phyloP scores from a whole-genome alignment of 306 rosid species.

The Vigna nakashimae region DNA sequence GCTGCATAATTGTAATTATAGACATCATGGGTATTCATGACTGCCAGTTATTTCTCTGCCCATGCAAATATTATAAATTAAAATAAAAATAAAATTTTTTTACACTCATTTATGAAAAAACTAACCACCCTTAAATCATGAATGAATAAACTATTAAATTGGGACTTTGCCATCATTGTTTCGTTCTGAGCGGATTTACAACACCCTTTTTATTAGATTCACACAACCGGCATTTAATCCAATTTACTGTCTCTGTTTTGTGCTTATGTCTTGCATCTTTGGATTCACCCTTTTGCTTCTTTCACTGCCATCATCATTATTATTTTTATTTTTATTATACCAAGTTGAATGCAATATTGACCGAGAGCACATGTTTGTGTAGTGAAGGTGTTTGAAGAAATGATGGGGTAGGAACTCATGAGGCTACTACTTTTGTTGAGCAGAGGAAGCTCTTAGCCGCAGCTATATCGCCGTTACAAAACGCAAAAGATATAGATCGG shows the following conservation, averaged over 20 bases:
- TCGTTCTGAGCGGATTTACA: slow-evolving; percentile 73
- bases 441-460: slow-evolving; percentile 18
- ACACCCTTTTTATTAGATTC: slow-evolving; percentile 54
- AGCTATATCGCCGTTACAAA: slow-evolving; percentile 25
- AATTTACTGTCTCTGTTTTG: slow-evolving; percentile 56
- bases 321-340: neutral
- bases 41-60: slow-evolving; percentile 66
- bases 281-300: slow-evolving; percentile 26
- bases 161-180: slow-evolving; percentile 77
- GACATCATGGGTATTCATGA: slow-evolving; percentile 70
- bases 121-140: slow-evolving; percentile 58
- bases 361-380: slow-evolving; percentile 52
- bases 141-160: slow-evolving; percentile 40
- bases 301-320: slow-evolving; percentile 45
- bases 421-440: slow-evolving; percentile 40
- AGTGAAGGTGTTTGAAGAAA: slow-evolving; percentile 35
- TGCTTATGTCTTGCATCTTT: slow-evolving; percentile 42
- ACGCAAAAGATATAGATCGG: neutral
- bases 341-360: slow-evolving; percentile 55
- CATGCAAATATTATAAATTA: slow-evolving; percentile 53
- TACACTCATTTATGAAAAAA: slow-evolving; percentile 72
- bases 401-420: slow-evolving; percentile 45
- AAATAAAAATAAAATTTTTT: slow-evolving; percentile 36
- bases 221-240: slow-evolving; percentile 51
- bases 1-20: slow-evolving; percentile 94